Percentiles rank a stretch among this genome's conserved stretches.
These are phyloP conservation scores for Fomitopsis pinicola DNA, from an alignment of 1,284 basidiomycete genomes.

Conservation along the genomic window DNA sequence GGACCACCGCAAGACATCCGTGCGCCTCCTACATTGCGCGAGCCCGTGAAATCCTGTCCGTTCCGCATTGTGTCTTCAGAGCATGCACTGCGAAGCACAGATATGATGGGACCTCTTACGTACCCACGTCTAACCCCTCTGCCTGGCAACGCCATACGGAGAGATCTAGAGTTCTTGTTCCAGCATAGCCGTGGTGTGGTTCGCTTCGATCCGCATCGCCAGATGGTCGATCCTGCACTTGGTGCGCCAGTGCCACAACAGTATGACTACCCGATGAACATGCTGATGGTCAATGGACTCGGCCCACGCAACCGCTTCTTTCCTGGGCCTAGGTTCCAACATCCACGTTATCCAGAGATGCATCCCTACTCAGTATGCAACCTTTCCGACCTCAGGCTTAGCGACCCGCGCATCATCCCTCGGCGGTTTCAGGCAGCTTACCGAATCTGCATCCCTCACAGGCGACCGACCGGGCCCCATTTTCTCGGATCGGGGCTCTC, in stretches of 20 bases:
- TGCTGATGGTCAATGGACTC: slow-evolving; percentile 20
- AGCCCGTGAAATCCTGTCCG: slow-evolving; percentile 30
- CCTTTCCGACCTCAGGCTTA: slow-evolving; percentile 18
- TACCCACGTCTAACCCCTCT: slow-evolving; percentile 56
- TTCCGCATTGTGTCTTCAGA: slow-evolving; percentile 16
- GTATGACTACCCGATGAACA: slow-evolving; percentile 20
- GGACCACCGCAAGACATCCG: slow-evolving; percentile 26
- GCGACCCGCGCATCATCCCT: slow-evolving; percentile 25
- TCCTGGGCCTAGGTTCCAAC: slow-evolving; percentile 14
- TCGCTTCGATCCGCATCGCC: slow-evolving; percentile 21
- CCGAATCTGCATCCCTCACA: slow-evolving; percentile 19
- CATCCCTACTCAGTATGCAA: slow-evolving; percentile 14
- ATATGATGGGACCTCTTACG: slow-evolving; percentile 25
- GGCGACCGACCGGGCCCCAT: slow-evolving; percentile 22
- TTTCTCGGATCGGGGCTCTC: slow-evolving; percentile 16
- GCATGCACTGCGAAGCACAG: slow-evolving; percentile 12
- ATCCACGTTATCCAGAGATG: slow-evolving; percentile 9
- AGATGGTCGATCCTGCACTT: slow-evolving; percentile 26
- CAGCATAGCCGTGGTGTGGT: slow-evolving; percentile 34
- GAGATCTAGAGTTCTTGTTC: slow-evolving; percentile 53
- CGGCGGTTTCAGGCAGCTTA: slow-evolving; percentile 19
- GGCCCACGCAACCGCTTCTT: slow-evolving; percentile 14
- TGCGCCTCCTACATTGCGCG: slow-evolving; percentile 29
- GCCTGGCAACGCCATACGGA: slow-evolving; percentile 43
- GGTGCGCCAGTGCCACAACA: slow-evolving; percentile 24